Conservation (phyloP, 2,329 filamentous ascomycete genomes). For the Blumeriella jaapii region DNA sequence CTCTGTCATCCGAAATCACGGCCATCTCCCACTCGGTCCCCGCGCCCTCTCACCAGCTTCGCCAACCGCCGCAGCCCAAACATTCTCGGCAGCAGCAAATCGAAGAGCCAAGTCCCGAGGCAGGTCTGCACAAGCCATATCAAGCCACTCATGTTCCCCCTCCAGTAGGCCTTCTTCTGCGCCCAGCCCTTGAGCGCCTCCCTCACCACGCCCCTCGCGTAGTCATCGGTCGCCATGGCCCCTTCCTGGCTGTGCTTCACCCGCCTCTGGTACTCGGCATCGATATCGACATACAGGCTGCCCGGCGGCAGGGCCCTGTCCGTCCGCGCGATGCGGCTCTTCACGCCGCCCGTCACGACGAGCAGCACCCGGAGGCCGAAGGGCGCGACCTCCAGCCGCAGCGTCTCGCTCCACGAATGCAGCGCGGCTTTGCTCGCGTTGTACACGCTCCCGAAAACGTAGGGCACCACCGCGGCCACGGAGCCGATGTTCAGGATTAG, state of each 20-base stretch:
- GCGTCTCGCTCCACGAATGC: conserved; percentile 14
- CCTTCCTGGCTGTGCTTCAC: conserved; percentile 19
- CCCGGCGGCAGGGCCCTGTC: conserved; percentile 9
- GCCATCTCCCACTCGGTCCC: not conserved
- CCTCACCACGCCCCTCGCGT: conserved; percentile 20
- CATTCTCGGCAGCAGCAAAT: conserved; percentile 19
- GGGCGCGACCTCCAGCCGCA: conserved; percentile 23
- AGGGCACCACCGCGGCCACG: conserved; percentile 57
- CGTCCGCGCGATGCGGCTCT: conserved; percentile 16
- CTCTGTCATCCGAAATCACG: not conserved
- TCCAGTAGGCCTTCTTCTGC: conserved; percentile 19
- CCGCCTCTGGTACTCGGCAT: conserved; percentile 13
- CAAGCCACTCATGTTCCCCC: conserved; percentile 13
- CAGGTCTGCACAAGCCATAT: conserved; percentile 17
- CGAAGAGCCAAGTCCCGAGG: conserved; percentile 19
- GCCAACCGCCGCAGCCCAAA: conserved; percentile 18
- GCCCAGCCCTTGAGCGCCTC: conserved; percentile 16
- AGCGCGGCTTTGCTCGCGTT: conserved; percentile 79
- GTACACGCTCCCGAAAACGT: conserved; percentile 79
- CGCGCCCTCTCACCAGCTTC: conserved; percentile 10
- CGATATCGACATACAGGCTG: conserved; percentile 18
- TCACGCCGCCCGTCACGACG: conserved; percentile 20
- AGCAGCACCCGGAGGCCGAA: conserved; percentile 21
- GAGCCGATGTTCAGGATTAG: conserved; percentile 23
- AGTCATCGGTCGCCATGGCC: conserved; percentile 16